Evolutionary conservation across 331 rosid genomes (phyloP).

Genomic region (Stylosanthes scabra): DNA sequence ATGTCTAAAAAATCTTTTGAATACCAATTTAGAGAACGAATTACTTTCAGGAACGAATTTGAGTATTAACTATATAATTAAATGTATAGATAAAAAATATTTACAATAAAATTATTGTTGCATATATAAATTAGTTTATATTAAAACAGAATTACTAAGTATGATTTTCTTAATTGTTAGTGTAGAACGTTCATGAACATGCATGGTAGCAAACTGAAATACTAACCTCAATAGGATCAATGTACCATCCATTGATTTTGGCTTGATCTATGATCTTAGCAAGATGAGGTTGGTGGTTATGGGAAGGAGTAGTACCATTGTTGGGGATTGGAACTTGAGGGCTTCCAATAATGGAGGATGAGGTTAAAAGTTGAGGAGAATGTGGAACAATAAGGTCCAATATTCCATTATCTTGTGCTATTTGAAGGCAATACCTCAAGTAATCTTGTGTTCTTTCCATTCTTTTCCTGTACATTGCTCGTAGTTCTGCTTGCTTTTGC

Average conservation of each 20-base stretch:
- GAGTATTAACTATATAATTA: no score
- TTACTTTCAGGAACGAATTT: no score
- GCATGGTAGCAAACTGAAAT: no score
- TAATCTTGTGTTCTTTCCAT: constrained; percentile 76
- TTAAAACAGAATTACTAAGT: no score
- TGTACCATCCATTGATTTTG: constrained; percentile 68
- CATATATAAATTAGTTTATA: no score
- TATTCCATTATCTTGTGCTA: constrained; percentile 75
- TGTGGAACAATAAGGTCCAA: constrained; percentile 53
- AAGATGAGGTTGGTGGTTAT: constrained; percentile 35
- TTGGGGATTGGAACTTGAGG: constrained; percentile 34
- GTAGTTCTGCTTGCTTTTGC: constrained; percentile 47
- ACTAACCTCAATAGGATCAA: constrained; percentile 63
- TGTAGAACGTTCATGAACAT: no score
- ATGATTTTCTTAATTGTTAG: no score
- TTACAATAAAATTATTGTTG: no score
- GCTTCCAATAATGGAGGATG: constrained; percentile 3
- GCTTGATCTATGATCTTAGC: constrained; percentile 51
- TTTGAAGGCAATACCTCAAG: constrained; percentile 58
- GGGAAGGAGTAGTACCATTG: constrained; percentile 11
- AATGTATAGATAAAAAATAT: no score
- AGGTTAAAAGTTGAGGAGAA: constrained; percentile 16
- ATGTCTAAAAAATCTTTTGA: no score
- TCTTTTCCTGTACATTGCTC: constrained; percentile 44
- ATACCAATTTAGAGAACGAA: no score